phyloP scores from a whole-genome alignment of 208 protist species.

The Porcisia hertigi region DNA sequence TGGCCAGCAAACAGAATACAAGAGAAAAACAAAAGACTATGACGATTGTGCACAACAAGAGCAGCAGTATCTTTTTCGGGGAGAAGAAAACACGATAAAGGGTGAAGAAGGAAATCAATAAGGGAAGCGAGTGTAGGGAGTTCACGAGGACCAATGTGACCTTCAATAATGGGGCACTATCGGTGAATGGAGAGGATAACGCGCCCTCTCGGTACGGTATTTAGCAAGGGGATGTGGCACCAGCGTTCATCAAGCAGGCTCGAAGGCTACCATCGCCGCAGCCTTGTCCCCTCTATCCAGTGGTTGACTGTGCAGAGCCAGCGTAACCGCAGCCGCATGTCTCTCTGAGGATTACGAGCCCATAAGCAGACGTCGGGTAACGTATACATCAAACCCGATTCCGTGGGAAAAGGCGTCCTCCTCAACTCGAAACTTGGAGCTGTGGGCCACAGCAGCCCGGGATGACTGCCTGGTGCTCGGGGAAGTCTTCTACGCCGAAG shows the following conservation, averaged over 20 bases:
- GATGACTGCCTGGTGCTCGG: slow-evolving; percentile 42
- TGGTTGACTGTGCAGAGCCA: background rate
- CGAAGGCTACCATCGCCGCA: background rate
- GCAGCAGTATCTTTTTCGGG: background rate
- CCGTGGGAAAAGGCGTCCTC: slow-evolving; percentile 51
- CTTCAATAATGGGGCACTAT: background rate
- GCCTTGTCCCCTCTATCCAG: background rate
- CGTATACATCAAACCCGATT: slow-evolving; percentile 51
- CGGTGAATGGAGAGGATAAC: background rate
- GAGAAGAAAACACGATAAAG: background rate
- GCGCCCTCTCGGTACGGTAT: too few relatives aligned
- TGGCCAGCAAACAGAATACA: background rate
- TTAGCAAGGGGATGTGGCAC: background rate
- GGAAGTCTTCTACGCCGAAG: slow-evolving; percentile 40
- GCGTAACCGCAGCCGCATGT: background rate
- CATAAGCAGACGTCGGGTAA: slow-evolving; percentile 28
- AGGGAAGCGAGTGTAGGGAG: background rate
- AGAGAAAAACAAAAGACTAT: background rate
- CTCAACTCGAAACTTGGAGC: slow-evolving; percentile 46
- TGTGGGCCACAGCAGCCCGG: slow-evolving; percentile 31
- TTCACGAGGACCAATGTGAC: background rate
- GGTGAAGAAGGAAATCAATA: background rate
- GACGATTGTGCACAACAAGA: background rate
- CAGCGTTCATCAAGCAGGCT: background rate
- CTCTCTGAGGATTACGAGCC: background rate